Percentiles rank a stretch among this genome's conserved stretches.
phyloP scores from a whole-genome alignment of 176 grass and related monocot genomes.

The Carex pumila region DNA sequence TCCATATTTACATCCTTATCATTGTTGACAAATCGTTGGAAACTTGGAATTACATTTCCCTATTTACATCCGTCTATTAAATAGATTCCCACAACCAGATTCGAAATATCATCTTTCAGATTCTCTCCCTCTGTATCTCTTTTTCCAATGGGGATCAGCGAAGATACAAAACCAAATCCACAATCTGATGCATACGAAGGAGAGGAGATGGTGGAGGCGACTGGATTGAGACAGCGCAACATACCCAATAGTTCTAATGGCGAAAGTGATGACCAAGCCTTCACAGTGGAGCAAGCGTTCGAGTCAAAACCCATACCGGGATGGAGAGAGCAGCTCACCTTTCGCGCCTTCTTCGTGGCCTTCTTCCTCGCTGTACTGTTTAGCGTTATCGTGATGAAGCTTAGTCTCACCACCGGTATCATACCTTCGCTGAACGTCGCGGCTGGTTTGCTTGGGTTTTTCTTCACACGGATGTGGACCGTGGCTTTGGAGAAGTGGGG shows the following conservation, averaged over 20 bases:
- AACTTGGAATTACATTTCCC: too few species aligned
- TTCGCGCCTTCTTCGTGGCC: conserved; percentile 53
- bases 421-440: conserved; percentile 33
- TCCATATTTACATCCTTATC: not conserved
- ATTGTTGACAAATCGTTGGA: not conserved
- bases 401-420: conserved; percentile 37
- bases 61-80: not conserved
- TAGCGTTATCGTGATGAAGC: conserved; percentile 33
- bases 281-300: conserved; percentile 32
- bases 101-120: not conserved
- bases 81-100: not conserved
- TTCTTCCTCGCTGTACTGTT: conserved; percentile 44
- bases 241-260: not conserved
- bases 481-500: conserved; percentile 20
- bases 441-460: conserved; percentile 35
- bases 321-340: conserved; percentile 70
- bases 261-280: not conserved
- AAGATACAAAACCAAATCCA: not conserved
- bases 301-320: conserved; percentile 29
- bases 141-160: not conserved
- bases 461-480: conserved; percentile 36
- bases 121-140: not conserved
- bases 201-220: conserved; percentile 1
- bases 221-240: not conserved
- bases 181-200: not conserved